Evolutionary conservation across 768 basidiomycete species (phyloP).

Genomic region (Xerocomus brunneocitrinus): DNA sequence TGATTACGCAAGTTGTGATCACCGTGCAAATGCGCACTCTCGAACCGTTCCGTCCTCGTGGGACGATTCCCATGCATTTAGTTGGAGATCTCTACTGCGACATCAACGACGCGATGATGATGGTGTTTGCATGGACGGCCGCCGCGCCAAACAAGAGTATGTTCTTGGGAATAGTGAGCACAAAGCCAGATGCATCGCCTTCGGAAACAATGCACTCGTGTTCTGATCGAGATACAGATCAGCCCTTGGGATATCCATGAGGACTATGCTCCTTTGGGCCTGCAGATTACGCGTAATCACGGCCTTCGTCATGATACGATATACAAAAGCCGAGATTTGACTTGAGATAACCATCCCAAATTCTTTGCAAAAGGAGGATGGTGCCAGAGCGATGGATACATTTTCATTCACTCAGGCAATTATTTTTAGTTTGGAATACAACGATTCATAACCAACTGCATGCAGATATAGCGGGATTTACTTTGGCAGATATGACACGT

Average conservation of each 20-base stretch:
- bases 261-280: background rate
- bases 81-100: background rate
- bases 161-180: background rate
- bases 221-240: background rate
- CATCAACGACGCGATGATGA: background rate
- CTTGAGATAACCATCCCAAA: background rate
- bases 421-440: background rate
- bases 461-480: background rate
- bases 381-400: background rate
- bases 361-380: background rate
- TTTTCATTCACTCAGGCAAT: background rate
- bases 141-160: background rate
- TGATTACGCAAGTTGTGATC: background rate
- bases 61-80: background rate
- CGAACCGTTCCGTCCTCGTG: background rate
- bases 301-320: too few species aligned
- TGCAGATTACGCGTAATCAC: too few species aligned
- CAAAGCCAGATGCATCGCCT: background rate
- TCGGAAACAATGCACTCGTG: background rate
- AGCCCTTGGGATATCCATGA: background rate
- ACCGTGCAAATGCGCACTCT: background rate
- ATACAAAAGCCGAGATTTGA: background rate
- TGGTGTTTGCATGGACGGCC: background rate
- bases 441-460: background rate
- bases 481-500: background rate